A percentile compares a stretch with the other conserved stretches of the same genome.
These are phyloP conservation scores for Apiospora kogelbergensis DNA, from an alignment of 2,329 filamentous ascomycete genomes.

Conservation along the genomic window DNA sequence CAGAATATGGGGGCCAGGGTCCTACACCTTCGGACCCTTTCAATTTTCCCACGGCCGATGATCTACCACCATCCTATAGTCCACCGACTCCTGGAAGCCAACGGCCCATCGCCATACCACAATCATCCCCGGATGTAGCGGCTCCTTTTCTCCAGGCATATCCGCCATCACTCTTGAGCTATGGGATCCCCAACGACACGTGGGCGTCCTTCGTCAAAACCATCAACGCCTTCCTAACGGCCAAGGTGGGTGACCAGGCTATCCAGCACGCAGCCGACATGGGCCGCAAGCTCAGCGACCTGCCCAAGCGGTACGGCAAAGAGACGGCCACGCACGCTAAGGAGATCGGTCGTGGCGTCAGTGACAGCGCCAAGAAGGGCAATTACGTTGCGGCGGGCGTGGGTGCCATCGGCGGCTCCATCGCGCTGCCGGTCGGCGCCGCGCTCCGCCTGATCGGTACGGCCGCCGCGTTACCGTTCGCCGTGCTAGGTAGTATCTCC, in stretches of 20 bases:
- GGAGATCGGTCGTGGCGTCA: constrained; percentile 35
- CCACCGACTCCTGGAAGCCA: constrained; percentile 11
- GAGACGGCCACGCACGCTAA: constrained; percentile 37
- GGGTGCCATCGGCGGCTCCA: constrained; percentile 35
- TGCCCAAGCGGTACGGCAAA: constrained; percentile 37
- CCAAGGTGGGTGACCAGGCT: constrained; percentile 44
- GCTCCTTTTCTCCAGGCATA: constrained; percentile 42
- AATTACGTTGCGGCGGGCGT: constrained; percentile 39
- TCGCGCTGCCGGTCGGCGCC: constrained; percentile 39
- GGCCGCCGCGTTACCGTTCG: constrained; percentile 32
- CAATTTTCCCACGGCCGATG: constrained; percentile 35
- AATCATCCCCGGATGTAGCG: constrained; percentile 32
- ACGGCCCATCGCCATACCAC: constrained; percentile 41
- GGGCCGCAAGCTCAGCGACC: constrained; percentile 34
- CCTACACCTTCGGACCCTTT: constrained; percentile 38
- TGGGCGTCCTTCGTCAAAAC: constrained; percentile 34
- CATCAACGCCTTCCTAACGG: constrained; percentile 45
- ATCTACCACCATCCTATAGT: constrained; percentile 31
- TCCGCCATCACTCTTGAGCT: constrained; percentile 35
- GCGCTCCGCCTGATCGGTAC: constrained; percentile 38
- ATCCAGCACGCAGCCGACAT: constrained; percentile 43
- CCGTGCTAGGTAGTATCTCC: constrained; percentile 33
- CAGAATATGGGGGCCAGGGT: not conserved
- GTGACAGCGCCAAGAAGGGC: constrained; percentile 36
- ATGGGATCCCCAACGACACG: constrained; percentile 28